A percentile compares a stretch with the other conserved stretches of the same genome.
phyloP scores from a whole-genome alignment of 106 monocot genomes.

The Phalaenopsis aphrodite region DNA sequence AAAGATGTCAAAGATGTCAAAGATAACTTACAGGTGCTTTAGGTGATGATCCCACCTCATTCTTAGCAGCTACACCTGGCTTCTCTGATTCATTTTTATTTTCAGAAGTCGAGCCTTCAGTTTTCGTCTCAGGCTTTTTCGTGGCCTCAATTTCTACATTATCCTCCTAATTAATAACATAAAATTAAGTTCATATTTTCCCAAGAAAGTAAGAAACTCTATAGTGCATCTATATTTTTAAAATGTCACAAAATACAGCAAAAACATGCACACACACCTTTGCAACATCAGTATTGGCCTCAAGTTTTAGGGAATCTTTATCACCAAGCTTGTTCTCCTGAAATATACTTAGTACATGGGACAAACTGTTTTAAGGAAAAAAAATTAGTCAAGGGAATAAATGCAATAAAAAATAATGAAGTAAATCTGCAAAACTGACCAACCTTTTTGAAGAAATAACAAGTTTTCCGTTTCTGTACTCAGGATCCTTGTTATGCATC shows the following conservation, averaged over 20 bases:
- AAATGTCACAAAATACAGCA: neutral
- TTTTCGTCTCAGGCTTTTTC: constrained; percentile 36
- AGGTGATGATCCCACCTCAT: constrained; percentile 33
- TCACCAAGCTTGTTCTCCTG: constrained; percentile 51
- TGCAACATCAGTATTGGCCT: constrained; percentile 20
- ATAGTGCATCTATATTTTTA: neutral
- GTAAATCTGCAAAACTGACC: neutral
- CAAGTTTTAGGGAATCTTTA: constrained; percentile 43
- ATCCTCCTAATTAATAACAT: constrained; percentile 20
- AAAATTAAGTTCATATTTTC: neutral
- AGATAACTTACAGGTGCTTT: constrained; percentile 51
- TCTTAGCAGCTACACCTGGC: constrained; percentile 28
- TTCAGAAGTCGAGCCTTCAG: constrained; percentile 35
- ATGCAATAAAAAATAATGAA: neutral
- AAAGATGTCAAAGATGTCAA: neutral
- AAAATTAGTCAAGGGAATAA: constrained; percentile 5
- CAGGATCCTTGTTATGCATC: constrained; percentile 68
- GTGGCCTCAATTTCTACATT: constrained; percentile 19
- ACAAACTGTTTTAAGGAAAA: constrained; percentile 45
- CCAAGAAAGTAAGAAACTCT: constrained; percentile 1
- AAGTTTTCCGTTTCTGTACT: constrained; percentile 77
- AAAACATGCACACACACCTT: constrained; percentile 28
- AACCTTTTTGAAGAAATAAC: constrained; percentile 75
- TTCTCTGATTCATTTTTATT: constrained; percentile 51
- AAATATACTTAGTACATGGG: constrained; percentile 69